Percentiles rank a stretch among this genome's conserved stretches.
Conservation (phyloP, 208 protist genomes). For the Crithidia mellificae region DNA sequence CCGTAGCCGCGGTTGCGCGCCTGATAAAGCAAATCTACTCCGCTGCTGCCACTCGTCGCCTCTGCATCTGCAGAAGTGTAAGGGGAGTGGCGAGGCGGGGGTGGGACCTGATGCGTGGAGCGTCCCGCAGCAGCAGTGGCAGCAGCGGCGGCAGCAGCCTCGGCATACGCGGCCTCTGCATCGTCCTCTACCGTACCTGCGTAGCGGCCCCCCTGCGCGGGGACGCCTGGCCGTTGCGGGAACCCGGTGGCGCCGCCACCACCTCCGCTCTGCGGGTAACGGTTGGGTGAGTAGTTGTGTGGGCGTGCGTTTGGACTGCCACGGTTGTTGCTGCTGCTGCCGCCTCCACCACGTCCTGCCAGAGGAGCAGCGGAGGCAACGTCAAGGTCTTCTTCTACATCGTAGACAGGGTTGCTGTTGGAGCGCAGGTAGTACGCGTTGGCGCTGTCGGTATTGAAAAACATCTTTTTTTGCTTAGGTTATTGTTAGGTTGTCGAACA, state of each 20-base stretch:
- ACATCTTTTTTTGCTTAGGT: conserved; percentile 20
- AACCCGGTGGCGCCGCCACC: too few relatives aligned
- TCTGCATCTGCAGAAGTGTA: neutral
- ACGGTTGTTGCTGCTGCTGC: too few relatives aligned
- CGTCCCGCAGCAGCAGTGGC: too few relatives aligned
- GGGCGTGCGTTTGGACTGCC: neutral
- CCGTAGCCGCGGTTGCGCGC: neutral
- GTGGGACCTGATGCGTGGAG: neutral
- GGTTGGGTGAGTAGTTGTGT: neutral
- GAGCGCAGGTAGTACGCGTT: conserved; percentile 34
- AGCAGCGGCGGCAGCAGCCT: too few relatives aligned
- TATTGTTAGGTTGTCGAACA: neutral
- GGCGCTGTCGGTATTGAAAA: conserved; percentile 36
- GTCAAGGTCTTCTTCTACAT: conserved; percentile 6
- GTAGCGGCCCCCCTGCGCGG: too few relatives aligned
- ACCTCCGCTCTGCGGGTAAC: neutral
- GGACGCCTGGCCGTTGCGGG: too few relatives aligned
- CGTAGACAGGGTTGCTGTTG: conserved; percentile 9
- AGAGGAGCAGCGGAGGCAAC: neutral
- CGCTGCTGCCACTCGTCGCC: conserved; percentile 2
- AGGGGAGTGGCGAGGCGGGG: neutral
- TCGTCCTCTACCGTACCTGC: too few relatives aligned
- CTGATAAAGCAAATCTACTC: conserved; percentile 11
- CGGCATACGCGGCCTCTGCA: too few relatives aligned
- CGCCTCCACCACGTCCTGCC: neutral